Evolutionary conservation across 2,329 filamentous ascomycete genomes (phyloP), one percentile per base, ranked within the genome.

Genomic region (Trichoderma pleuroti): DNA sequence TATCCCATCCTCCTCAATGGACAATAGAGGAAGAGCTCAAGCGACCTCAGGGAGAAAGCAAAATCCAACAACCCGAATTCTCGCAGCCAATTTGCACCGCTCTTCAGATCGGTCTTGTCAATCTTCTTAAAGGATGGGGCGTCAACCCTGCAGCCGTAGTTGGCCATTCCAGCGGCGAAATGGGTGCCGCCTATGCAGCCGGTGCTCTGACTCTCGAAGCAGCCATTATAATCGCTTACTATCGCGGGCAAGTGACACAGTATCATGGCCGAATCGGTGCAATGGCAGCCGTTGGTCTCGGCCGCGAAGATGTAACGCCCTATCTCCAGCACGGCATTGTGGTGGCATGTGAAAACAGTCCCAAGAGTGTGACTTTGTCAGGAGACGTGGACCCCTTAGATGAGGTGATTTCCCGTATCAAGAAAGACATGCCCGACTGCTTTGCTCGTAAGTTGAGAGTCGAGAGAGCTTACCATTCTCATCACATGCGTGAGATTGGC

Each of bases 401-500:
- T 8, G 78, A 71, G 12, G 42, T 18, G 8, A 46, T 67, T 32
- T 32, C 81, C 66, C 75, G 85, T 5, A 79, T 74, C 10, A 54
- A 62, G 1, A 61, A 49, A 10, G 62, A 82, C 39, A 77, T 83
- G 52, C 79, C 82, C 59, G 81, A 80, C 30, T 72, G 84, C 1
- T 85, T 86, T 73, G 81, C 82, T 49, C 79, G 81, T 39, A 80
- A 79, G 10, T 79, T 86, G 3, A 79, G 80, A 24, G 82, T 86
- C 10, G 82, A 83, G 18, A 82, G 81, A 3, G 84, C 84, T 1
- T 87, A 86, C 62, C 85, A 87, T 73, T 86, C 85, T 0, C 81
- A 57, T 12, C 61, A 64, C 14, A 64, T 64, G 61, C 16, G n/a
- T 24, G 61, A 64, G 16, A 64, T 64, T 26, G 61, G 61, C 28